phyloP scores from a whole-genome alignment of 1,284 basidiomycete species.

The Porogramme epimiltina region DNA sequence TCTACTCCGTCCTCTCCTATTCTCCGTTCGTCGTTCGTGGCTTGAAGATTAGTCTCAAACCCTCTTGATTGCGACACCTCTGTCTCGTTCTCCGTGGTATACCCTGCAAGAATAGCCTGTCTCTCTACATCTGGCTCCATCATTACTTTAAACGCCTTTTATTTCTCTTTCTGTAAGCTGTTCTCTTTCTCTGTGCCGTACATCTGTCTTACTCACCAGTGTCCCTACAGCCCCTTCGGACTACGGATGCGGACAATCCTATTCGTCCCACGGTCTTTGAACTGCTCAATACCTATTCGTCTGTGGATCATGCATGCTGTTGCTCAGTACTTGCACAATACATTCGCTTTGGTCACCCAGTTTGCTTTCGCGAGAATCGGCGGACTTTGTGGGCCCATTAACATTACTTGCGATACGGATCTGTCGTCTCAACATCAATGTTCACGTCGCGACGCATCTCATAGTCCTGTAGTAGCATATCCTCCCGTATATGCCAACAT shows the following conservation, averaged over 20 bases:
- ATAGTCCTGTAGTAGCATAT: too few species aligned
- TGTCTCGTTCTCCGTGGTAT: not conserved
- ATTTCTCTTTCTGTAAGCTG: not conserved
- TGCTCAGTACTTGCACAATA: conserved; percentile 8
- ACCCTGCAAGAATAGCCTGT: conserved; percentile 5
- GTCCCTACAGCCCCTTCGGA: too few species aligned
- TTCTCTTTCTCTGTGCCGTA: too few species aligned
- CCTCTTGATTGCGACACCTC: conserved; percentile 6
- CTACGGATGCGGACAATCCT: conserved; percentile 2
- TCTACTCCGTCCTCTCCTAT: conserved; percentile 24
- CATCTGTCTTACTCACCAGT: too few species aligned
- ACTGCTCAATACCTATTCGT: conserved; percentile 6
- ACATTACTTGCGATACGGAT: too few species aligned
- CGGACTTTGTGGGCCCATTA: too few species aligned
- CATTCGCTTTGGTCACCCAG: conserved; percentile 4
- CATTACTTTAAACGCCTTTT: conserved; percentile 6
- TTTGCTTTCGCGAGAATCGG: too few species aligned
- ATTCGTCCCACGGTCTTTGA: not conserved
- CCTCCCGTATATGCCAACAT: too few species aligned
- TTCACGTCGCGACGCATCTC: too few species aligned
- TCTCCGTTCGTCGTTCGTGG: conserved; percentile 19
- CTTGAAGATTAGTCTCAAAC: conserved; percentile 2
- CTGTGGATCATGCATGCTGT: conserved; percentile 5
- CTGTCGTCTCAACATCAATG: too few species aligned
- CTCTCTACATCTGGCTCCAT: not conserved